Conservation (phyloP, 2,329 filamentous ascomycete genomes). For the Ophiostoma triangulosporum region DNA sequence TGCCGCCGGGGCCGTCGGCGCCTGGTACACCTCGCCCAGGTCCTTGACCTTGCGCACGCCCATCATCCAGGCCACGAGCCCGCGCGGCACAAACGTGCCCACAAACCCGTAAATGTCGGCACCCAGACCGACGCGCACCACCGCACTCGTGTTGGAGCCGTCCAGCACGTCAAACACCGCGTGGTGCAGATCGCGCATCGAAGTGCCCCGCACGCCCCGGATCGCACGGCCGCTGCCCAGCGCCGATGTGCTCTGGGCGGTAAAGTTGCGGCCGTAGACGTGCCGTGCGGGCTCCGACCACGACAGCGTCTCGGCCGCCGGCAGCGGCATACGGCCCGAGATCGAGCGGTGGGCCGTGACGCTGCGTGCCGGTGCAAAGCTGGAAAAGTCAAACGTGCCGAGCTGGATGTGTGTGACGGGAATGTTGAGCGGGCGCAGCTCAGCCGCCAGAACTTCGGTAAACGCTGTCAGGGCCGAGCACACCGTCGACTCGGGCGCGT, state of each 20-base stretch:
- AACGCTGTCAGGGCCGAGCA: slow-evolving; percentile 79
- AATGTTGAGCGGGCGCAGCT: slow-evolving; percentile 63
- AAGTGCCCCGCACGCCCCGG: slow-evolving; percentile 52
- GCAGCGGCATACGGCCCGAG: slow-evolving; percentile 26
- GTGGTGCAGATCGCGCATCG: slow-evolving; percentile 67
- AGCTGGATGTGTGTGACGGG: slow-evolving; percentile 79
- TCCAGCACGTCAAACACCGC: slow-evolving; percentile 84
- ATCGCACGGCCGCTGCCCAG: slow-evolving; percentile 40
- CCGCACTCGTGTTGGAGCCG: slow-evolving; percentile 42
- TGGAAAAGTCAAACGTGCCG: slow-evolving; percentile 75
- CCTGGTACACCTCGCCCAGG: slow-evolving; percentile 39
- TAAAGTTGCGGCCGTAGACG: slow-evolving; percentile 50
- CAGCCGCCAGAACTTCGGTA: slow-evolving; percentile 63
- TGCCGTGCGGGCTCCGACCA: slow-evolving; percentile 50
- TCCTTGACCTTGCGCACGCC: slow-evolving; percentile 53
- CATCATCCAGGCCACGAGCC: slow-evolving; percentile 87
- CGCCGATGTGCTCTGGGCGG: slow-evolving; percentile 39
- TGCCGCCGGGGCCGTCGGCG: slow-evolving; percentile 19
- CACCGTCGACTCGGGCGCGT: slow-evolving; percentile 76
- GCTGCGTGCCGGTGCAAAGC: slow-evolving; percentile 37
- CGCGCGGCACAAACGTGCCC: slow-evolving; percentile 63
- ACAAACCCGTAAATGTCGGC: slow-evolving; percentile 76
- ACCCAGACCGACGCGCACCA: slow-evolving; percentile 72
- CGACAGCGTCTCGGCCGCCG: slow-evolving; percentile 42
- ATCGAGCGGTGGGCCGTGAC: slow-evolving; percentile 10